Evolutionary conservation across 495 filamentous ascomycete genomes (phyloP).

Genomic region (Lophium mytilinum): DNA sequence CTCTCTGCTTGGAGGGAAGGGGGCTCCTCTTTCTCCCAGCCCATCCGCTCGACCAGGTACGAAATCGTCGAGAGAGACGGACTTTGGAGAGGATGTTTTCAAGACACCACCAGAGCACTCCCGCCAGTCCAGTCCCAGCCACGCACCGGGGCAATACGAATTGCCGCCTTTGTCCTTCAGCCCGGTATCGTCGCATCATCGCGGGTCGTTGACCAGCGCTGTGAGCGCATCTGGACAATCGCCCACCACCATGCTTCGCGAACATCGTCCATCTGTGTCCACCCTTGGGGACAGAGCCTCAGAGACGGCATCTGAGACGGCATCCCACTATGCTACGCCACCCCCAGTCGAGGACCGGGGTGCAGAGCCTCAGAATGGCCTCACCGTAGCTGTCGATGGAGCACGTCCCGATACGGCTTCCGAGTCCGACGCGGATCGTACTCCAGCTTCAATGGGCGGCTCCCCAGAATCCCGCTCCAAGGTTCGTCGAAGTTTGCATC

Average conservation of each 20-base stretch:
- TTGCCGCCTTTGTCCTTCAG: constrained; percentile 42
- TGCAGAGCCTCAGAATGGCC: constrained; percentile 3
- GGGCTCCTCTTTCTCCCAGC: constrained; percentile 20
- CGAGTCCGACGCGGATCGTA: constrained; percentile 27
- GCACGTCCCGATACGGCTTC: constrained; percentile 34
- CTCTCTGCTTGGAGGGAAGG: constrained; percentile 5
- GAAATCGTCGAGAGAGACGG: constrained; percentile 22
- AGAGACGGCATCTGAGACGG: constrained; percentile 12
- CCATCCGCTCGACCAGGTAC: constrained; percentile 19
- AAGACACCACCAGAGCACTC: constrained; percentile 28
- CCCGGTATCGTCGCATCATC: constrained; percentile 19
- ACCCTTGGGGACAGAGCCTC: constrained; percentile 11
- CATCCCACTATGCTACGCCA: constrained; percentile 17
- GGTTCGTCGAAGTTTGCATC: constrained; percentile 82
- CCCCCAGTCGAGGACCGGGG: constrained; percentile 11
- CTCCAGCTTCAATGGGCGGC: constrained; percentile 7
- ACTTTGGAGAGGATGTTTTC: constrained; percentile 27
- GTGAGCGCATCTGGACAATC: constrained; percentile 15
- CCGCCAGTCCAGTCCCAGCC: constrained; percentile 30
- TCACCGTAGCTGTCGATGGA: constrained; percentile 27
- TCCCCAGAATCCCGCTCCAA: constrained; percentile 40
- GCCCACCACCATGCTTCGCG: constrained; percentile 8
- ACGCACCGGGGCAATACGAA: constrained; percentile 45
- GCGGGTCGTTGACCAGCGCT: constrained; percentile 31
- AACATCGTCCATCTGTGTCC: constrained; percentile 20